A percentile compares a stretch with the other conserved stretches of the same genome.
Conservation (phyloP, 352 stramenopile genomes). For the Phytophthora cryptogea region DNA sequence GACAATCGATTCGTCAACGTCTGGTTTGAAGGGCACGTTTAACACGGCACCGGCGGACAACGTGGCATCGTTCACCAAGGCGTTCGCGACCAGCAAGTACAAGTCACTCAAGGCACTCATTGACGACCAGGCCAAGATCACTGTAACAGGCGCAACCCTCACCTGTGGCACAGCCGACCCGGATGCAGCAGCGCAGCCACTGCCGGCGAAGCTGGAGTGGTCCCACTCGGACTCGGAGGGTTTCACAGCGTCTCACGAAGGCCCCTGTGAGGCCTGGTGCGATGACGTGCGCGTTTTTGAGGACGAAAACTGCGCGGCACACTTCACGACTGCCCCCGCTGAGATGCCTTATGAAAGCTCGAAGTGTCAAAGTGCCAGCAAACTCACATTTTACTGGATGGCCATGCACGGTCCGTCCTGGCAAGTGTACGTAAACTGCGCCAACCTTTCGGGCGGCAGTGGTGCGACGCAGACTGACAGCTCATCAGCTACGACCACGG, state of each 20-base stretch:
- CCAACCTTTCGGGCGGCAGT: constrained; percentile 8
- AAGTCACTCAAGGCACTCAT: constrained; percentile 29
- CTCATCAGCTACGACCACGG: constrained; percentile 15
- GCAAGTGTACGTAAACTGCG: constrained; percentile 50
- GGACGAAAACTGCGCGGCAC: constrained; percentile 19
- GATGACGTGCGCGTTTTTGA: constrained; percentile 26
- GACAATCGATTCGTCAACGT: constrained; percentile 27
- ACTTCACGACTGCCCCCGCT: constrained; percentile 36
- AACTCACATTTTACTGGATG: constrained; percentile 44
- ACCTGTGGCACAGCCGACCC: constrained; percentile 26
- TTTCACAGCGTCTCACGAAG: constrained; percentile 41
- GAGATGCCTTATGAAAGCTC: constrained; percentile 39
- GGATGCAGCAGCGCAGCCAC: constrained; percentile 6
- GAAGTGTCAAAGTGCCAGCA: constrained; percentile 31
- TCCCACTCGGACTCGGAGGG: constrained; percentile 24
- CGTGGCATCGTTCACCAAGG: constrained; percentile 27
- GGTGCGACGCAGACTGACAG: constrained; percentile 14
- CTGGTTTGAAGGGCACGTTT: constrained; percentile 27
- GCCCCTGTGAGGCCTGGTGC: constrained; percentile 50
- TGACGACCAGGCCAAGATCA: constrained; percentile 21
- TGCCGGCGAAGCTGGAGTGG: constrained; percentile 26
- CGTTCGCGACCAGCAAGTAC: constrained; percentile 24
- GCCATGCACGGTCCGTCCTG: constrained; percentile 41
- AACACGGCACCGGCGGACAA: constrained; percentile 19
- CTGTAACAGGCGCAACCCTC: constrained; percentile 22